Conservation (phyloP, 352 stramenopile species). For the Pythium scleroteichum region DNA sequence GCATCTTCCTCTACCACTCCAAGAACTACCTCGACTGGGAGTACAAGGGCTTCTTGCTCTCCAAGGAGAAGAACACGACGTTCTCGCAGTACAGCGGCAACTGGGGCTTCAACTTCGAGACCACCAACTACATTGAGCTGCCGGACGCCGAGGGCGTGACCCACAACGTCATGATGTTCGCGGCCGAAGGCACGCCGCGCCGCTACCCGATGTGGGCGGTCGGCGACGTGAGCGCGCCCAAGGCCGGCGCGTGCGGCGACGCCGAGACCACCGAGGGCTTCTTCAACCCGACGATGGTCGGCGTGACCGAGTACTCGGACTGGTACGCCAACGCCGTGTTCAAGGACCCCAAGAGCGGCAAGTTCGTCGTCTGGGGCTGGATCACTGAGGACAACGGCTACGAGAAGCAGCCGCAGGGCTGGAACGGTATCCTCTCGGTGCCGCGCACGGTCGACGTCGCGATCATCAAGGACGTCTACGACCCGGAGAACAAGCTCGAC, state of each 20-base stretch:
- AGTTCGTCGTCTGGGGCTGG: conserved; percentile 64
- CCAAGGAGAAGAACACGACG: conserved; percentile 58
- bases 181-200: conserved; percentile 45
- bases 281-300: conserved; percentile 59
- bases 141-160: conserved; percentile 51
- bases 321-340: conserved; percentile 76
- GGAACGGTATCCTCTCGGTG: conserved; percentile 65
- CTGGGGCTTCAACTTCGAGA: conserved; percentile 75
- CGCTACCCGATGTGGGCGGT: conserved; percentile 69
- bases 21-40: conserved; percentile 62
- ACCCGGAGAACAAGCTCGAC: conserved; percentile 45
- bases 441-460: conserved; percentile 52
- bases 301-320: conserved; percentile 58
- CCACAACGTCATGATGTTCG: conserved; percentile 70
- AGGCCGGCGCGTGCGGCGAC: conserved; percentile 12
- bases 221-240: conserved; percentile 33
- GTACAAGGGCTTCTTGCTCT: conserved; percentile 64
- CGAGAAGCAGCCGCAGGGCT: conserved; percentile 55
- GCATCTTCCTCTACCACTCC: conserved; percentile 69
- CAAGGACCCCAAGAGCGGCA: conserved; percentile 53
- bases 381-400: conserved; percentile 61
- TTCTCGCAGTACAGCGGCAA: conserved; percentile 58
- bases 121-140: conserved; percentile 61
- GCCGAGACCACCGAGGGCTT: conserved; percentile 32
- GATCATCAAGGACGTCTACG: conserved; percentile 54